phyloP scores from a whole-genome alignment of 306 rosid genomes.

The Vigna unguiculata region DNA sequence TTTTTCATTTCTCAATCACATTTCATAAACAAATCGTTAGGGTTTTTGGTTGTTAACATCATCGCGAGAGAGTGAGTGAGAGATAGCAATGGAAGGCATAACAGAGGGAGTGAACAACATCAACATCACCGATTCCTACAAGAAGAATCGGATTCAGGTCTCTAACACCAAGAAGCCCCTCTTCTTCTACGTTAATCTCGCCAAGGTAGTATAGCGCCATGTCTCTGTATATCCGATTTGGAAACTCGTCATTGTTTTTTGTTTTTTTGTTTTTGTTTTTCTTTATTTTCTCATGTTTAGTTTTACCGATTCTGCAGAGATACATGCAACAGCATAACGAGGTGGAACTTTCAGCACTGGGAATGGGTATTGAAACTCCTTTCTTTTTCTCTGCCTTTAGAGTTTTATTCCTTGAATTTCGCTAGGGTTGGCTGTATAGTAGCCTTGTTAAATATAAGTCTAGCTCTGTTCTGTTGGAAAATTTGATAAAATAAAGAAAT shows the following conservation, averaged over 20 bases:
- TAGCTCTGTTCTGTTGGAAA: background rate
- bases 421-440: background rate
- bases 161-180: constrained; percentile 80
- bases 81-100: constrained; percentile 56
- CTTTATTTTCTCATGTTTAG: background rate
- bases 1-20: background rate
- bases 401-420: background rate
- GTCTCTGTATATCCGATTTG: background rate
- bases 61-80: background rate
- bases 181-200: constrained; percentile 81
- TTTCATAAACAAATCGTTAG: constrained; percentile 17
- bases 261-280: background rate
- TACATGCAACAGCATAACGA: constrained; percentile 85
- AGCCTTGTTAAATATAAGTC: too few relatives aligned
- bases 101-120: constrained; percentile 68
- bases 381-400: background rate
- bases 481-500: background rate
- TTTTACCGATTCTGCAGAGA: constrained; percentile 53
- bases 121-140: constrained; percentile 58
- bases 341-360: constrained; percentile 85
- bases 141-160: constrained; percentile 82
- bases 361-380: constrained; percentile 66
- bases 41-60: constrained; percentile 37
- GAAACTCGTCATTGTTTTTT: background rate
- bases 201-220: constrained; percentile 59